Evolutionary conservation across 2,329 filamentous ascomycete species (phyloP), one percentile per base, ranked within the genome.

Genomic region (Orbilia ellipsospora): DNA sequence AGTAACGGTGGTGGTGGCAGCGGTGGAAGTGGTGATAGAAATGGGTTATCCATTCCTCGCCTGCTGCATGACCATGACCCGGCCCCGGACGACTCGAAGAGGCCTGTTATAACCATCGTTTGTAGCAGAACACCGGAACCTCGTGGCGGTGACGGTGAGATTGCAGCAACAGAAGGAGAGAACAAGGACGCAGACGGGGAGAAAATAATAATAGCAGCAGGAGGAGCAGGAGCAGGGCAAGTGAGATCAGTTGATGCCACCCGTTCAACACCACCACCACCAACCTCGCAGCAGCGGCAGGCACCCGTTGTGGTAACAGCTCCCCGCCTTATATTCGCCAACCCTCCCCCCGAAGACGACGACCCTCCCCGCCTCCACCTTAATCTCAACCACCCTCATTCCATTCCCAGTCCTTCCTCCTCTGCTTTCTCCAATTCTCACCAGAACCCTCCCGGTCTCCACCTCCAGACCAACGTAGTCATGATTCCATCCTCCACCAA

Each of bases 391-490:
- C 63, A 67, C 62, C 69, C 50, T 61, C 62, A 74, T 67, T 62
- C 60, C 68, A 48, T 42, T 45, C 45, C 59, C 63, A 51, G 57
- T 57, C 62, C 56, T 61, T 56, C 67, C 67, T 66, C 68, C 61
- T 54, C 44, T 48, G 13, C 55, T 36, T 28, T 50, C 52, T 55
- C 59, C 36, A 48, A 45, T 55, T 69, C 70, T 45, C 56, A 56
- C 16, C 48, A 62, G 31, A 36, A 2, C 31, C 16, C 44, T 50
- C 69, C 45, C 18, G 74, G 76, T 16, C 78, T 79, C 31, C 77
- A 68, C 23, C 72, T 79, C 26, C 77, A 78, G 56, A 79, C 77
- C 44, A 77, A 78, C 72, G 26, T 78, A 74, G 73, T 61, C 56
- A 78, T 78, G 75, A 73, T 77, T 13, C 12, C 48, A 26, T 78